Conservation (phyloP, 495 filamentous ascomycete genomes). For the Geoglossum glabrum region DNA sequence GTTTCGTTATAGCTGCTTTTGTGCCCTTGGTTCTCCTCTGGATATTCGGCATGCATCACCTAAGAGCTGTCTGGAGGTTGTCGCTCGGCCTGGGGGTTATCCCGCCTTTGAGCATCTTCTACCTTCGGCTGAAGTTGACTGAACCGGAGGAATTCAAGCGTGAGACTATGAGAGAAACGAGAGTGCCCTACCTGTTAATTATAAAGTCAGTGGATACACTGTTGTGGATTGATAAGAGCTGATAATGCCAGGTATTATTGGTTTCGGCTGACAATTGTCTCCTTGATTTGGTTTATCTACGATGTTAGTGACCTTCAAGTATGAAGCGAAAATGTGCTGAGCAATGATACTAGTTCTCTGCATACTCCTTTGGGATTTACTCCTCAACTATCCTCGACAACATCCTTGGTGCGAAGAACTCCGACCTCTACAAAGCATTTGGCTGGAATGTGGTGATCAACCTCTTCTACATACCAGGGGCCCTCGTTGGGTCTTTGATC, state of each 20-base stretch:
- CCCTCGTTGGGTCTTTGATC: constrained; percentile 49
- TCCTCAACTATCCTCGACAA: constrained; percentile 46
- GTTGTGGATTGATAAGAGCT: neutral
- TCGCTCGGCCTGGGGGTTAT: constrained; percentile 60
- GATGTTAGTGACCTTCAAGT: constrained; percentile 27
- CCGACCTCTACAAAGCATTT: constrained; percentile 51
- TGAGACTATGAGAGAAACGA: constrained; percentile 29
- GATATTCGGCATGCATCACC: constrained; percentile 45
- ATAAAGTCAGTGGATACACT: constrained; percentile 21
- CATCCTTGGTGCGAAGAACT: constrained; percentile 30
- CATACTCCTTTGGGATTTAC: constrained; percentile 67
- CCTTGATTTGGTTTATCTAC: constrained; percentile 81
- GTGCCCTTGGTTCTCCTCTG: constrained; percentile 53
- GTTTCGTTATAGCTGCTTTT: constrained; percentile 55
- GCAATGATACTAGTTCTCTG: constrained; percentile 29
- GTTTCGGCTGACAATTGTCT: constrained; percentile 43
- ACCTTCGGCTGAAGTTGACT: constrained; percentile 51
- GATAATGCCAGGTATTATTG: constrained; percentile 30
- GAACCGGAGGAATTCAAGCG: constrained; percentile 69
- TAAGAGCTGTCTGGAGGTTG: constrained; percentile 55
- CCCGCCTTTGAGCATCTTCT: constrained; percentile 55
- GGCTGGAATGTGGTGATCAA: constrained; percentile 77
- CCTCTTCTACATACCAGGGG: constrained; percentile 70
- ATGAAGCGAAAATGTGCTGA: neutral
- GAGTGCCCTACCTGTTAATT: constrained; percentile 28